phyloP scores from a whole-genome alignment of 2,329 filamentous ascomycete species.

The Pyrenophora teres region DNA sequence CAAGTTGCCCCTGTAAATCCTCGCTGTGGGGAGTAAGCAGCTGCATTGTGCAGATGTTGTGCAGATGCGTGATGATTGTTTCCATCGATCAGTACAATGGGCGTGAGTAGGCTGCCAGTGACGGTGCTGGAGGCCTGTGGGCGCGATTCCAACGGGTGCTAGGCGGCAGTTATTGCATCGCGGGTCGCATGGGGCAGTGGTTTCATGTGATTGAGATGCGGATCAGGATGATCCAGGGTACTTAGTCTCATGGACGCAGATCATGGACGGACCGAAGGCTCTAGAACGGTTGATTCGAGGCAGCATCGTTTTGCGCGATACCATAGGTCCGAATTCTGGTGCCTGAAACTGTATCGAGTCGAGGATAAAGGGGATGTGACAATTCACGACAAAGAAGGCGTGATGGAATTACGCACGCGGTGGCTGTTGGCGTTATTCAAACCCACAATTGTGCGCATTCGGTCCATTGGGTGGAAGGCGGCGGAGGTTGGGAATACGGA shows the following conservation, averaged over 20 bases:
- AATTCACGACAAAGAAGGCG: conserved; percentile 22
- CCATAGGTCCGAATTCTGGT: conserved; percentile 37
- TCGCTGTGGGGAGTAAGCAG: too few species aligned
- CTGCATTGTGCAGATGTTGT: too few species aligned
- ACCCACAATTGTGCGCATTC: conserved; percentile 6
- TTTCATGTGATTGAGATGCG: neutral
- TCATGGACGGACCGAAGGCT: conserved; percentile 1
- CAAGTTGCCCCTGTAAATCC: too few species aligned
- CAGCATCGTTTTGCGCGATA: conserved; percentile 23
- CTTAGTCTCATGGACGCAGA: neutral
- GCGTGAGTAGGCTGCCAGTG: too few species aligned
- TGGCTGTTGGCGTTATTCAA: conserved; percentile 4
- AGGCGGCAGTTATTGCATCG: too few species aligned
- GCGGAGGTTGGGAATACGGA: conserved; percentile 9
- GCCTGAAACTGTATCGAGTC: conserved; percentile 33
- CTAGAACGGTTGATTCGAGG: conserved; percentile 18
- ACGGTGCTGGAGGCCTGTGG: too few species aligned
- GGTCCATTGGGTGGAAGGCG: conserved; percentile 5
- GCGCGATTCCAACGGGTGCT: too few species aligned
- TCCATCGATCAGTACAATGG: too few species aligned
- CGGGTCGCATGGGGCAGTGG: too few species aligned
- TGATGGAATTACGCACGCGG: conserved; percentile 22
- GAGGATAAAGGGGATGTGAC: conserved; percentile 16
- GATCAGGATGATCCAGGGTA: neutral
- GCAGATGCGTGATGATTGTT: too few species aligned